A percentile compares a stretch with the other conserved stretches of the same genome.
Evolutionary conservation across 2,329 filamentous ascomycete species (phyloP).

Genomic region (Microsporum audouinii): DNA sequence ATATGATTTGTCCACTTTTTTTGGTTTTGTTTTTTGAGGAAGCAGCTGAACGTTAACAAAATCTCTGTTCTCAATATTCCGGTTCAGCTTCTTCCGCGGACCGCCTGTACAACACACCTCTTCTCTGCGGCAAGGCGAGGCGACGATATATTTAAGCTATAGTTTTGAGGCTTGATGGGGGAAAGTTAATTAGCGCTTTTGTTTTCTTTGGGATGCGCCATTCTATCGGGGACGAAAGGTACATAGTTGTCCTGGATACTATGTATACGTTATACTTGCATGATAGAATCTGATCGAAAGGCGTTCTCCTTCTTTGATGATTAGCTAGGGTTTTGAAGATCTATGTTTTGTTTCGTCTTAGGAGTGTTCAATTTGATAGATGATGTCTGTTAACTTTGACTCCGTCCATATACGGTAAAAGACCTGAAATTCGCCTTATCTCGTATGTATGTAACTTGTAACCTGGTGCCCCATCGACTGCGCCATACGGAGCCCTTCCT

Average conservation of each 20-base stretch:
- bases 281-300: neutral
- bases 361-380: neutral
- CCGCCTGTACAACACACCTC: neutral
- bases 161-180: neutral
- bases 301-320: neutral
- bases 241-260: neutral
- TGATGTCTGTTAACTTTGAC: too few species aligned
- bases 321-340: neutral
- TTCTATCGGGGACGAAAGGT: neutral
- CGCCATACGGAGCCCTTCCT: too few species aligned
- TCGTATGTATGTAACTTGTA: neutral
- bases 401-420: neutral
- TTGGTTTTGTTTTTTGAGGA: neutral
- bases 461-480: neutral
- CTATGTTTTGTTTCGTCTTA: neutral
- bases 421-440: neutral
- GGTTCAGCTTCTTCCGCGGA: neutral
- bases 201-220: neutral
- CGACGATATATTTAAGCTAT: slow-evolving; percentile 1
- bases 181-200: slow-evolving; percentile 4
- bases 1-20: neutral
- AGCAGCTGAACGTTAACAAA: neutral
- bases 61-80: neutral
- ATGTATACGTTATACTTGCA: neutral
- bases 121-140: neutral